Evolutionary conservation across 2,329 filamentous ascomycete genomes (phyloP).

Genomic region (Capronia coronata): DNA sequence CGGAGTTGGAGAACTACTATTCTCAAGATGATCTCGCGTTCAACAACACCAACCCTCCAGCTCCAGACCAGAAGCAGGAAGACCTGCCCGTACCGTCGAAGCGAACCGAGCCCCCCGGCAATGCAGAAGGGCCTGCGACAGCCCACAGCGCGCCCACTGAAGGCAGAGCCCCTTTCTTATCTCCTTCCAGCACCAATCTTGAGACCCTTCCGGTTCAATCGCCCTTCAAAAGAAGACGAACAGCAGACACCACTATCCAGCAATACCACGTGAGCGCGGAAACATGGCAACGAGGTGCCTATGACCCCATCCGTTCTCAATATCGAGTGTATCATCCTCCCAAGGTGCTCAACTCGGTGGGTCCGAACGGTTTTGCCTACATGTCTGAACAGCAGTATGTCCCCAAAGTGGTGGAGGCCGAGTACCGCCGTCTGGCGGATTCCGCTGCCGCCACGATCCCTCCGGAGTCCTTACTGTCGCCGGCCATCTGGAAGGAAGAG

Average conservation of each 20-base stretch:
- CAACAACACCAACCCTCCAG: slow-evolving; percentile 9
- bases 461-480: slow-evolving; percentile 22
- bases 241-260: slow-evolving; percentile 9
- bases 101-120: slow-evolving; percentile 6
- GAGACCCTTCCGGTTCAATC: slow-evolving; percentile 15
- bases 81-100: slow-evolving; percentile 5
- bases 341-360: slow-evolving; percentile 7
- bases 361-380: slow-evolving; percentile 10
- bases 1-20: slow-evolving; percentile 29
- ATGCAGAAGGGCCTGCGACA: slow-evolving; percentile 13
- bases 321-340: slow-evolving; percentile 19
- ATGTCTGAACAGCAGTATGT: slow-evolving; percentile 22
- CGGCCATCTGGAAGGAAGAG: slow-evolving; percentile 25
- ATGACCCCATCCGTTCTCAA: slow-evolving; percentile 22
- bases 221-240: slow-evolving; percentile 17
- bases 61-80: slow-evolving; percentile 12
- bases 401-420: slow-evolving; percentile 25
- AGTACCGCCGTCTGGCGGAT: slow-evolving; percentile 26
- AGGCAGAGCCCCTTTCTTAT: slow-evolving; percentile 16
- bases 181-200: slow-evolving; percentile 5
- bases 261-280: slow-evolving; percentile 5
- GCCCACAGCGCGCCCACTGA: slow-evolving; percentile 9
- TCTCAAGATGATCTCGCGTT: slow-evolving; percentile 21
- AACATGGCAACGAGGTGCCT: slow-evolving; percentile 12
- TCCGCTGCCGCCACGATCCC: slow-evolving; percentile 24